These are phyloP conservation scores for Thuja plicata DNA, from an alignment of 83 land plant genomes.

Conservation along the genomic window DNA sequence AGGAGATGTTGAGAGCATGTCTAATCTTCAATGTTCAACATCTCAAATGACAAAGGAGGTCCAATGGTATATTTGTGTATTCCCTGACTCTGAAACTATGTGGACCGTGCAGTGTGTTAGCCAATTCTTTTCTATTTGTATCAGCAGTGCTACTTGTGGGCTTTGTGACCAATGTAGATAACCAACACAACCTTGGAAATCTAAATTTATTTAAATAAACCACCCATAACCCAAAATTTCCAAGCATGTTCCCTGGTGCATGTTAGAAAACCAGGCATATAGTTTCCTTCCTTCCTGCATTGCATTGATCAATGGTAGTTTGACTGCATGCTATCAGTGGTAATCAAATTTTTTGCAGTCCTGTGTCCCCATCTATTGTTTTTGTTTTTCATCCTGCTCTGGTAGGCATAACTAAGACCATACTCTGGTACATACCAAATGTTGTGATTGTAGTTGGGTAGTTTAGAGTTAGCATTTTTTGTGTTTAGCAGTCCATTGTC, in stretches of 20 bases:
- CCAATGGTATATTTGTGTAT: not conserved
- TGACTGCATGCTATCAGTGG: not conserved
- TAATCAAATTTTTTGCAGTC: not conserved
- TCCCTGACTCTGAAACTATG: too few relatives aligned
- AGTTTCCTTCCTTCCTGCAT: not conserved
- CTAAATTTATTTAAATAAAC: not conserved
- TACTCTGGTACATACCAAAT: not conserved
- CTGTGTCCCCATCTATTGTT: not conserved
- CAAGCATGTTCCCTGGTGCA: not conserved
- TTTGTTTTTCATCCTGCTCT: not conserved
- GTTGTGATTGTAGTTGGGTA: not conserved
- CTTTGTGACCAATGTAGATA: not conserved
- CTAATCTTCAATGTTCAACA: not conserved
- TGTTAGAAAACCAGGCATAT: not conserved
- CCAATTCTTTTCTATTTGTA: not conserved
- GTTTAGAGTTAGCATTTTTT: not conserved
- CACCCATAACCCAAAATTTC: not conserved
- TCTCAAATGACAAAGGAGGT: not conserved
- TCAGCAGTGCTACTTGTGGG: constrained; percentile 1
- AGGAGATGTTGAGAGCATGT: not conserved
- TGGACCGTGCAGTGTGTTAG: not conserved
- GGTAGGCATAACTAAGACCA: not conserved
- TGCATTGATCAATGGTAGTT: not conserved
- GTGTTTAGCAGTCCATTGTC: not conserved
- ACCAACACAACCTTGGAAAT: not conserved